A percentile compares a stretch with the other conserved stretches of the same genome.
Conservation (phyloP, 2,329 filamentous ascomycete genomes). For the Ophiocordyceps australis region DNA sequence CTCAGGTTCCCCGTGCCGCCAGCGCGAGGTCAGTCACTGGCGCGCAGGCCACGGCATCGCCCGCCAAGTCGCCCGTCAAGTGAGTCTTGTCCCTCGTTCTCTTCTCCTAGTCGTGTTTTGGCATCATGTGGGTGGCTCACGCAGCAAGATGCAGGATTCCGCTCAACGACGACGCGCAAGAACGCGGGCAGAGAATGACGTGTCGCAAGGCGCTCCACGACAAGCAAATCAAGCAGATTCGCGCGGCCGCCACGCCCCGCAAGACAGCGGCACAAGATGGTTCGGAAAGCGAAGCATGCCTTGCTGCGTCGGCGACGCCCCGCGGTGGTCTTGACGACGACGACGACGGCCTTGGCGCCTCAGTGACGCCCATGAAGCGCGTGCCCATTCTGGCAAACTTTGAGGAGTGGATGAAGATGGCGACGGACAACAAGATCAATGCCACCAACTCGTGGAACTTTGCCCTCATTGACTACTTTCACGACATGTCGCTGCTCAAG, state of each 20-base stretch:
- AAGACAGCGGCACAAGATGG: constrained; percentile 42
- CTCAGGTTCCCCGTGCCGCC: constrained; percentile 32
- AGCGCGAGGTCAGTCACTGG: constrained; percentile 26
- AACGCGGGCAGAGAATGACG: constrained; percentile 77
- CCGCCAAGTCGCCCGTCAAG: constrained; percentile 40
- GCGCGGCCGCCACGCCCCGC: constrained; percentile 49
- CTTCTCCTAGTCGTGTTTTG: no score
- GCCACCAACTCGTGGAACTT: constrained; percentile 98
- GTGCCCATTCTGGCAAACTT: constrained; percentile 95
- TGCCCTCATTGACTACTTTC: constrained; percentile 98
- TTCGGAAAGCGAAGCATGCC: constrained; percentile 35
- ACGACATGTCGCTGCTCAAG: constrained; percentile 94
- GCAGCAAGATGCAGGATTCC: constrained; percentile 47
- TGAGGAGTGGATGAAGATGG: constrained; percentile 99
- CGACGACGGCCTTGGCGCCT: constrained; percentile 45
- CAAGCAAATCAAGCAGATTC: constrained; percentile 81
- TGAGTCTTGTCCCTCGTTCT: no score
- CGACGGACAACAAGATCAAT: constrained; percentile 98
- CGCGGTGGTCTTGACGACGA: constrained; percentile 14
- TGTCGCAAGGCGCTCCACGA: constrained; percentile 79
- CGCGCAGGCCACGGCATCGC: constrained; percentile 26
- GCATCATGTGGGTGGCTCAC: no score
- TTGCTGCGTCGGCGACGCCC: constrained; percentile 36
- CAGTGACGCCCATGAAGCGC: constrained; percentile 88
- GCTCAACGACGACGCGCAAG: constrained; percentile 84